A percentile compares a stretch with the other conserved stretches of the same genome.
Evolutionary conservation across 2,329 filamentous ascomycete genomes (phyloP).

Genomic region (Drechmeria coniospora): DNA sequence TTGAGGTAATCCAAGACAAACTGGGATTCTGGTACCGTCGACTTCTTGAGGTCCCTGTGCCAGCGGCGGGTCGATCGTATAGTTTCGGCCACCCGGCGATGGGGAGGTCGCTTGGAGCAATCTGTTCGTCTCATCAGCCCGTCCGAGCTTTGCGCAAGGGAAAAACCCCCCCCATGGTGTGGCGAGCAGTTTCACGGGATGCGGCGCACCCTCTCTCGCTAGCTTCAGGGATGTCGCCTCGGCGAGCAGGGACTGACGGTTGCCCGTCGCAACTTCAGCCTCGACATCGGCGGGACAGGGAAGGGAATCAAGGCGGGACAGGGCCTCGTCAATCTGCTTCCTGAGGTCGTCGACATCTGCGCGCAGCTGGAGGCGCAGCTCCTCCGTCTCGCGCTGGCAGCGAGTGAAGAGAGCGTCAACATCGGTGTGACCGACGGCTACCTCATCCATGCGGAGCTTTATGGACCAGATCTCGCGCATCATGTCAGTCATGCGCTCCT

Average conservation of each 20-base stretch:
- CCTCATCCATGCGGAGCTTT: conserved; percentile 11
- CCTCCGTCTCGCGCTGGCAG: conserved; percentile 7
- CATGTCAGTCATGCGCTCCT: conserved; percentile 13
- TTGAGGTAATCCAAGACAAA: conserved; percentile 18
- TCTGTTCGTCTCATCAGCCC: conserved; percentile 1
- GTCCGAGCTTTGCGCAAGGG: too few relatives aligned
- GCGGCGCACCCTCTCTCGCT: too few relatives aligned
- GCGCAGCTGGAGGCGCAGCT: conserved; percentile 7
- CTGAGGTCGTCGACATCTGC: conserved; percentile 11
- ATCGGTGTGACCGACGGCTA: conserved; percentile 3
- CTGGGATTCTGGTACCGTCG: conserved; percentile 12
- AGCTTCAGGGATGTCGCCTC: too few relatives aligned
- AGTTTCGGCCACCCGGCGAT: conserved; percentile 17
- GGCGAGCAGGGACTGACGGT: too few relatives aligned
- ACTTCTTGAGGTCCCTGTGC: conserved; percentile 22
- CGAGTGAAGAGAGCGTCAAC: conserved; percentile 6
- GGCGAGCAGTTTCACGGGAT: too few relatives aligned
- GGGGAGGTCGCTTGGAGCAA: conserved; percentile 3
- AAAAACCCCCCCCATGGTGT: too few relatives aligned
- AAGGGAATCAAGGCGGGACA: conserved; percentile 9
- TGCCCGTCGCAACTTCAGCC: conserved; percentile 1
- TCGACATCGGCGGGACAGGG: conserved; percentile 9
- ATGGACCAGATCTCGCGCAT: conserved; percentile 17
- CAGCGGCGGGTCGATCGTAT: conserved; percentile 22
- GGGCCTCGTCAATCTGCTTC: conserved; percentile 9